These are phyloP conservation scores for Fennellomyces sp. DNA, from an alignment of 371 early-diverging fungal species.

Conservation along the genomic window DNA sequence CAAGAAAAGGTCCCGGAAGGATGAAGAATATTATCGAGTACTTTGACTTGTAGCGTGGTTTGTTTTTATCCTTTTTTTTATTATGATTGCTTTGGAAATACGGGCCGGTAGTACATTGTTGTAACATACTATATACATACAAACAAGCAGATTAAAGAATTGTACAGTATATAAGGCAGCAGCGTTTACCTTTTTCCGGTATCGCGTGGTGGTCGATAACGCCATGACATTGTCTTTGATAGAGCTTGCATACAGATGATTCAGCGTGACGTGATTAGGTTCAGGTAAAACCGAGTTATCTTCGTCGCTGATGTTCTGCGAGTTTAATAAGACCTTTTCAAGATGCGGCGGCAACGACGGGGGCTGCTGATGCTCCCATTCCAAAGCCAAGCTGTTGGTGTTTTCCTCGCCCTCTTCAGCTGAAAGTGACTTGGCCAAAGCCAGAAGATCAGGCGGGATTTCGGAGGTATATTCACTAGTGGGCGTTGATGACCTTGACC, in stretches of 20 bases:
- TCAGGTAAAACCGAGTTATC: slow-evolving; percentile 83
- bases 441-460: slow-evolving; percentile 63
- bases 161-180: background rate
- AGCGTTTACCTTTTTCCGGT: slow-evolving; percentile 78
- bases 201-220: slow-evolving; percentile 83
- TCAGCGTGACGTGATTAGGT: slow-evolving; percentile 93
- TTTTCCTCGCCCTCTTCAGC: slow-evolving; percentile 19
- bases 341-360: slow-evolving; percentile 92
- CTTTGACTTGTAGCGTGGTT: slow-evolving; percentile 8
- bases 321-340: slow-evolving; percentile 89
- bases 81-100: slow-evolving; percentile 35
- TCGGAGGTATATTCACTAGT: slow-evolving; percentile 65
- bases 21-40: slow-evolving; percentile 26
- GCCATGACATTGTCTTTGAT: slow-evolving; percentile 97
- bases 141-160: background rate
- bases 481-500: slow-evolving; percentile 49
- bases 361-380: slow-evolving; percentile 66
- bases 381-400: slow-evolving; percentile 11
- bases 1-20: background rate
- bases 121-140: slow-evolving; percentile 65
- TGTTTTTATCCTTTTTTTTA: background rate
- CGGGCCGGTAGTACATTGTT: slow-evolving; percentile 82
- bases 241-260: slow-evolving; percentile 95
- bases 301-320: slow-evolving; percentile 63
- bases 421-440: slow-evolving; percentile 19